phyloP scores from a whole-genome alignment of 805 yeast genomes.

The Candida verbasci region DNA sequence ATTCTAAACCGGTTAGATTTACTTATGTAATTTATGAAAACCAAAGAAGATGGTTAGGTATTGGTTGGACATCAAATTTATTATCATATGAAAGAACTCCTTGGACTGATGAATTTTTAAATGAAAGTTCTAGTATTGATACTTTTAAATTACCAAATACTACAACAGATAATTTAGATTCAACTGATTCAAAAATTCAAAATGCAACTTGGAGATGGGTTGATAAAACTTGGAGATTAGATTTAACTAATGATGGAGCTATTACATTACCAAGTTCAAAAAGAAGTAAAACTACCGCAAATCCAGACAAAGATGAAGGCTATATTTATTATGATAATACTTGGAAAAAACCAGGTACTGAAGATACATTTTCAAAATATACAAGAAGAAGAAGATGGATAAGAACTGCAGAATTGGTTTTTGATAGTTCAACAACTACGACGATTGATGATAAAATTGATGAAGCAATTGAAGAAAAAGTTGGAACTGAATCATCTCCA shows the following conservation, averaged over 20 bases:
- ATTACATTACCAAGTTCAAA: slow-evolving; percentile 64
- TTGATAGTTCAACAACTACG: slow-evolving; percentile 12
- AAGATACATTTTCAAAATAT: slow-evolving; percentile 82
- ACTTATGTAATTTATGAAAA: slow-evolving; percentile 92
- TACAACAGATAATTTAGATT: neutral
- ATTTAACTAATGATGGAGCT: slow-evolving; percentile 83
- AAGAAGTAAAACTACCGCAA: slow-evolving; percentile 52
- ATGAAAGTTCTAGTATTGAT: slow-evolving; percentile 76
- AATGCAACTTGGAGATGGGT: slow-evolving; percentile 94
- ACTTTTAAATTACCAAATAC: slow-evolving; percentile 77
- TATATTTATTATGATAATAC: slow-evolving; percentile 87
- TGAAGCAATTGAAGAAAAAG: slow-evolving; percentile 2
- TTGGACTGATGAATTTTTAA: slow-evolving; percentile 95
- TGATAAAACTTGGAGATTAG: slow-evolving; percentile 88
- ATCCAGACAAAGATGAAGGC: slow-evolving; percentile 79
- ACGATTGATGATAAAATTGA: slow-evolving; percentile 4
- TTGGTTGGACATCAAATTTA: slow-evolving; percentile 94
- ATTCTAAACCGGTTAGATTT: slow-evolving; percentile 60
- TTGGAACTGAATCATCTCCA: slow-evolving; percentile 4
- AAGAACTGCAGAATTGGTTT: slow-evolving; percentile 82
- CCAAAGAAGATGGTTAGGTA: slow-evolving; percentile 95
- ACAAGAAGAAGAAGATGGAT: slow-evolving; percentile 96
- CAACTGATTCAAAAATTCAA: slow-evolving; percentile 34
- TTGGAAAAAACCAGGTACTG: slow-evolving; percentile 89
- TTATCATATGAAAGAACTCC: slow-evolving; percentile 91